Evolutionary conservation across 805 yeast species (phyloP), one percentile per base, ranked within the genome.

Genomic region (Kurtzmaniella cleridarum): DNA sequence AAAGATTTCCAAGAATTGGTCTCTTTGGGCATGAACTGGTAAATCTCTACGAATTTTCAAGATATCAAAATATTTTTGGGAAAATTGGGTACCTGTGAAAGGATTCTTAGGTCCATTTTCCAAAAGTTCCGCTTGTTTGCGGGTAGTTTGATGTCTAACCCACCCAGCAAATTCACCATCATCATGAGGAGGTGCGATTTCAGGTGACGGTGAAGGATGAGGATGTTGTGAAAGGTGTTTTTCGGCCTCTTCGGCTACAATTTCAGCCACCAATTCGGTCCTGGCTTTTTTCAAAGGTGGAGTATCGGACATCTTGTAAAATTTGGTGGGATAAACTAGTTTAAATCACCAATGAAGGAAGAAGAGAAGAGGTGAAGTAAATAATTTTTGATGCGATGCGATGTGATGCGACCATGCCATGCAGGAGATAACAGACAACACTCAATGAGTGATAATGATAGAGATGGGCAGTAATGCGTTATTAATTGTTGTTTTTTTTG

Each of bases 21-120:
- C 84, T 58, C 98, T 75, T 64, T 93, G 96, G 23, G 89, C 79
- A 63, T 91, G 96, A 15, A 93, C 98, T 2, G 98, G 98, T 44
- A 93, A 72, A 45, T 86, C 84, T 48, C 95, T 76, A 64, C 98
- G 78, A 18, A 72, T 75, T 51, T 78, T 79, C 44, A 93, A 69
- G 44, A 93, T 93, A 45, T 79, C 85, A 49, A 79, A 75, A 61
- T 93, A 93, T 53, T 79, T 77, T 39, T 77, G 64, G 5, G 84
- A 59, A 50, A 84, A 81, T 14, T 56, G 48, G 9, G 62, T 48
- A 10, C 93, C 95, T 1, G 89, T 86, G 66, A 93, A 91, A 5
- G 96, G 93, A 55, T 91, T 93, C 20, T 48, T 48, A 0, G 66
- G 60, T 1, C 79, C 84, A 44, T 65, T 55, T 57, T 84, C 91